phyloP scores from a whole-genome alignment of 768 basidiomycete species.

The Exidia glandulosa region DNA sequence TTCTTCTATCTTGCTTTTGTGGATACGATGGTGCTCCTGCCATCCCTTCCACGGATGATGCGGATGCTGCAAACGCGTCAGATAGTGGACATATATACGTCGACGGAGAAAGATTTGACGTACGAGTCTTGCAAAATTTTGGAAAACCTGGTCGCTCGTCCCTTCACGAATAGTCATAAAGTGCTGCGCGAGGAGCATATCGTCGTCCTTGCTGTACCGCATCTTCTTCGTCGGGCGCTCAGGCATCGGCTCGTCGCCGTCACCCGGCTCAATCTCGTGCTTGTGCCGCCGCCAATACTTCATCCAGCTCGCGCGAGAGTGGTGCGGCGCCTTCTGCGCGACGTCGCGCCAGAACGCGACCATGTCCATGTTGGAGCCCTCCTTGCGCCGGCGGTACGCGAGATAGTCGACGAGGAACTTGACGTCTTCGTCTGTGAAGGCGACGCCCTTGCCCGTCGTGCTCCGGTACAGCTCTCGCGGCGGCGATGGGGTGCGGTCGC shows the following conservation, averaged over 20 bases:
- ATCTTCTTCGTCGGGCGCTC: constrained; percentile 77
- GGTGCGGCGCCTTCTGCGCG: constrained; percentile 72
- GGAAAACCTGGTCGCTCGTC: constrained; percentile 77
- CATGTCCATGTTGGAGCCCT: constrained; percentile 39
- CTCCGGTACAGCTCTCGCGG: constrained; percentile 70
- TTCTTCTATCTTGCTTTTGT: constrained; percentile 78
- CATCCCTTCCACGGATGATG: constrained; percentile 93
- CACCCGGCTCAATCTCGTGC: constrained; percentile 61
- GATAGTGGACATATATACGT: background rate
- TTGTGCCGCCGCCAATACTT: constrained; percentile 85
- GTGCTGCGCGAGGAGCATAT: constrained; percentile 65
- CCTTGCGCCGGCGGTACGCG: constrained; percentile 46
- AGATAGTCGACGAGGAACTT: constrained; percentile 65
- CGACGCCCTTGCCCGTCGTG: constrained; percentile 83
- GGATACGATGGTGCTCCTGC: constrained; percentile 86
- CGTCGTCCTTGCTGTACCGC: constrained; percentile 73
- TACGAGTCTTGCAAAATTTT: constrained; percentile 63
- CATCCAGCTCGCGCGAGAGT: constrained; percentile 90
- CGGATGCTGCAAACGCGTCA: constrained; percentile 41
- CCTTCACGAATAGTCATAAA: constrained; percentile 66
- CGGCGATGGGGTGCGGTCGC: constrained; percentile 63
- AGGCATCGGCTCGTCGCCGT: constrained; percentile 61
- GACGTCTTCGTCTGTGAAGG: constrained; percentile 77
- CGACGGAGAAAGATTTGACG: constrained; percentile 13
- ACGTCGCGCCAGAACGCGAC: constrained; percentile 73